Evolutionary conservation across 2,329 filamentous ascomycete genomes (phyloP), one percentile per base, ranked within the genome.

Genomic region (Paecilomyces dactylethromorphus): DNA sequence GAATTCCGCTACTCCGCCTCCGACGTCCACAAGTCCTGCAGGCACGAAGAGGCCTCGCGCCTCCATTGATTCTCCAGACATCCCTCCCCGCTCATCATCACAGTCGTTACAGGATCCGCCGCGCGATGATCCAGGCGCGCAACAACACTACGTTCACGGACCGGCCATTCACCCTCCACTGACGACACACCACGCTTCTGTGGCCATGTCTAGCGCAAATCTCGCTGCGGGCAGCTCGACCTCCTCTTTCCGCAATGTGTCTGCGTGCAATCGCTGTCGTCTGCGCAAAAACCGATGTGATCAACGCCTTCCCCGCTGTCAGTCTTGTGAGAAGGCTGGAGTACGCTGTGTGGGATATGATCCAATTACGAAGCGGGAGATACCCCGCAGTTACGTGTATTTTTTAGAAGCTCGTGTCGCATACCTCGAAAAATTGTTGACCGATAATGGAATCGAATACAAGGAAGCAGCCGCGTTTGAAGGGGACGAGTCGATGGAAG

Each of bases 341-440:
- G 90, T 95, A 53, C 88, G 90, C 65, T 97, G 94, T 73, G 91
- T 97, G 55, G 93, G 93, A 62, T 97, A 96, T 74, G 93, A 97
- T 72, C 92, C 93, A 33, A 96, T 97, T 69, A 96, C 91, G 24
- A 97, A 97, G 81, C 87, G 90, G 70, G 92, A 97, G 76, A 96
- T 97, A 59, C 93, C 93, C 55, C 85, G 92, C 75, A 87, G 84
- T 74, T 97, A 97, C 79, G 91, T 97, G 54, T 96, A 90, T 76
- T 97, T 96, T 72, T 87, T 97, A 60, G 93, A 97, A 74, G 90
- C 89, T 29, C 84, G 93, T 60, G 85, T 97, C 57, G 84, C 87
- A 62, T 90, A 94, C 75, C 85, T 97, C 31, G 93, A 97, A 74
- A 82, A 82, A 33, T 77, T 94, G 39, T 82, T 97, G 55, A 79